These are phyloP conservation scores for Lachancea thermotolerans DNA, from an alignment of 805 yeast genomes.

Conservation along the genomic window DNA sequence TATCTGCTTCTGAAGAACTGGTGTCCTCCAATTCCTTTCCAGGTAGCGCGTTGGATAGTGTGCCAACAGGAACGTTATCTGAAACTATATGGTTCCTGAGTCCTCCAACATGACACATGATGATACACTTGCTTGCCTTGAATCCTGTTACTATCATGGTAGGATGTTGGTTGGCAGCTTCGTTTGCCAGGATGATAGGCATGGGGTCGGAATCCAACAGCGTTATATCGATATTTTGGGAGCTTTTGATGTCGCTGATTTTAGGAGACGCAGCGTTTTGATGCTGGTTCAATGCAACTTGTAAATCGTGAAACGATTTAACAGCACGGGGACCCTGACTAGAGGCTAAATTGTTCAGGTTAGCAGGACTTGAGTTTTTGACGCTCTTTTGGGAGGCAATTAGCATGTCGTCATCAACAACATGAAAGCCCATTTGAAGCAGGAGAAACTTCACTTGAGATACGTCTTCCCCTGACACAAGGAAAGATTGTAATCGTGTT, in stretches of 20 bases:
- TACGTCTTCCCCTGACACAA: slow-evolving; percentile 38
- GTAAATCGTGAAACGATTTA: slow-evolving; percentile 19
- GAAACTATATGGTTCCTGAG: slow-evolving; percentile 25
- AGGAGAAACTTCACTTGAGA: slow-evolving; percentile 38
- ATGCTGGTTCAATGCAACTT: slow-evolving; percentile 4
- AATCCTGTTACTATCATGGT: slow-evolving; percentile 11
- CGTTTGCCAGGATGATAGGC: slow-evolving; percentile 6
- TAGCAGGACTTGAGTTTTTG: slow-evolving; percentile 9
- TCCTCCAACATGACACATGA: slow-evolving; percentile 32
- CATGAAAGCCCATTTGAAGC: slow-evolving; percentile 27
- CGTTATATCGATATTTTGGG: not conserved
- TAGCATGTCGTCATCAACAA: slow-evolving; percentile 23
- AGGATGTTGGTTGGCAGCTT: slow-evolving; percentile 19
- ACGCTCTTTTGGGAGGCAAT: slow-evolving; percentile 24
- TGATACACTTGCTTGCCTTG: slow-evolving; percentile 10
- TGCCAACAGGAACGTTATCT: slow-evolving; percentile 6
- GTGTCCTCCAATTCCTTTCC: not conserved
- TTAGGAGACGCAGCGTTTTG: not conserved
- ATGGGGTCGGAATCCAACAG: slow-evolving; percentile 3
- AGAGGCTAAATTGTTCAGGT: slow-evolving; percentile 5
- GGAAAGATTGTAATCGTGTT: slow-evolving; percentile 30
- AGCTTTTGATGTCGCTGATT: not conserved
- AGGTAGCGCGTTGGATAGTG: not conserved
- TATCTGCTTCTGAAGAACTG: not conserved
- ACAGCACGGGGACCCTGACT: slow-evolving; percentile 11